Conservation (phyloP, 257 asterid genomes). For the Mentha longifolia region DNA sequence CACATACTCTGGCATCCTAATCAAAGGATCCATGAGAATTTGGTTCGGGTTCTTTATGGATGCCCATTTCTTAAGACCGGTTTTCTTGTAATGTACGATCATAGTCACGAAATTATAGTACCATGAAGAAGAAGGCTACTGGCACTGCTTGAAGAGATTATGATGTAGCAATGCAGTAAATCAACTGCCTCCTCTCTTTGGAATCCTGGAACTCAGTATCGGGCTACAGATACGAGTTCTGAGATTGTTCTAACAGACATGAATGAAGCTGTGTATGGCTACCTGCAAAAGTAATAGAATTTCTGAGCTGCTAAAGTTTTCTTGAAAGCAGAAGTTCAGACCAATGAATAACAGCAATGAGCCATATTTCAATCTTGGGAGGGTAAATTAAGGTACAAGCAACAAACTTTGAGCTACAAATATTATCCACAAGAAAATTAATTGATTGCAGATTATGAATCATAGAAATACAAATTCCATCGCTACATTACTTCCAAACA, state of each 20-base stretch:
- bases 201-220: no score
- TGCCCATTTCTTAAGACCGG: slow-evolving; percentile 18
- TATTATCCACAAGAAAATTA: background rate
- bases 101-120: slow-evolving; percentile 42
- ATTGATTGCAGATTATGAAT: background rate
- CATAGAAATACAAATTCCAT: background rate
- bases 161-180: background rate
- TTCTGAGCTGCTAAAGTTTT: background rate
- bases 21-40: slow-evolving; percentile 51
- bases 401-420: background rate
- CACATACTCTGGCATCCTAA: slow-evolving; percentile 49
- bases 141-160: slow-evolving; percentile 11
- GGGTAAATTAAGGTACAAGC: background rate
- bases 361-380: slow-evolving; percentile 17
- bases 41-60: slow-evolving; percentile 5
- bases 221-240: no score
- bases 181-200: background rate
- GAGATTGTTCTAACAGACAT: background rate
- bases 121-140: slow-evolving; percentile 32
- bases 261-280: background rate
- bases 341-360: background rate
- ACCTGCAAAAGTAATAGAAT: slow-evolving; percentile 29
- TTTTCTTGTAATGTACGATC: slow-evolving; percentile 30
- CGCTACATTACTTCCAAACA: slow-evolving; percentile 1
- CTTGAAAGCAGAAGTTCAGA: background rate